Base-by-base conservation (phyloP, 768 basidiomycete species). In the Tylopilus sp. region DNA sequence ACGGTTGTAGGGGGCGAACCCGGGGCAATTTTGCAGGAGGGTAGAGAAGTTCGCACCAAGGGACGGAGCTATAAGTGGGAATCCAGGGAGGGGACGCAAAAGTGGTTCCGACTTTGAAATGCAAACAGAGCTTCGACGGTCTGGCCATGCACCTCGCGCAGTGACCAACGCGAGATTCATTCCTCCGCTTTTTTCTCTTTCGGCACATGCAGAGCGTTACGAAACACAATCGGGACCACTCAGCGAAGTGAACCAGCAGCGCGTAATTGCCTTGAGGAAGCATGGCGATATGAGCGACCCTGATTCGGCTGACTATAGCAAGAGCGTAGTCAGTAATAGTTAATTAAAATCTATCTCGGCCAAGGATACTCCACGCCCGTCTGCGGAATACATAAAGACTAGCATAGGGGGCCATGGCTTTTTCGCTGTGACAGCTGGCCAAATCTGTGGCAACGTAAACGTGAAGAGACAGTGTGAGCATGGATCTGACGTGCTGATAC, bases 161-260 rank as follows among this genome's bases (percentile, higher is more conserved):
- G 60, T 57, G 55, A 15, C 55, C 64, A 68, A 67, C 69, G 64
- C 57, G 67, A 68, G 65, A 68, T 70, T 67, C 69, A 70, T 68
- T 65, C 64, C 57, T 59, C 61, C 56, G 64, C 59, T 23, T 50
- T 69, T 31, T 59, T 68, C 53, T 64, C 55, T 56, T 47, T 57
- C 50, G 56, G 59, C 57, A 70, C 67, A 68, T 57, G 65, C 59
- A 50, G 57, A 45, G 54, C 23, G 60, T 70, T 66, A 70, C 66
- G 67, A 61, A 57, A 70, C 55, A 62, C 51, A 52, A 62, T 66
- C 65, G 68, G 59, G 57, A 44, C 51, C 11, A 70, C 66, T 58
- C 68, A 68, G 68, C 67, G 69, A 68, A 67, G 52, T 63, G 67
- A 67, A 31, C 65, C 66, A 68, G 67, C 66, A 68, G 67, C 64